Evolutionary conservation across 306 rosid genomes (phyloP), one percentile per base, ranked within the genome.

Genomic region (Corylus heterophylla): DNA sequence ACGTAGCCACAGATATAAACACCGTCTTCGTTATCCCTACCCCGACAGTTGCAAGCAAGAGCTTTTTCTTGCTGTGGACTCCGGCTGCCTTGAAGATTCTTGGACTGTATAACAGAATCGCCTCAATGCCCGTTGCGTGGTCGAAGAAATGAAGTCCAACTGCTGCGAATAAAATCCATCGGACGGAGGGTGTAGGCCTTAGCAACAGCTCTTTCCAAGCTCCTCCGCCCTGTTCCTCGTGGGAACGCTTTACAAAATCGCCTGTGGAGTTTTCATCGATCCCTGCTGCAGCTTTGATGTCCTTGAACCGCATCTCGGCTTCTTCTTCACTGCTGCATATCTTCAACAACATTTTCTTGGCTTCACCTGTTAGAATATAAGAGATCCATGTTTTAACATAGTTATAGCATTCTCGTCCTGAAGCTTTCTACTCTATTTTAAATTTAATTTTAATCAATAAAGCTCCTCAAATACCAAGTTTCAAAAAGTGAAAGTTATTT

Each of bases 91-190:
- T 89, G 49, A 95, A 92, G 22, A 95, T 90, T 81, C 98, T 89
- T 1, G 98, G 98, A 59, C 98, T 77, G 37, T 89, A 95, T 62
- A 95, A 67, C 76, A 95, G 77, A 5, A 92, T 88, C 9, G 98
- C 97, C 74, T 95, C 97, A 18, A 95, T 92, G 2, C 98, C 98
- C 0, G 91, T 83, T 2, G 91, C 90, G 13, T 95, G 98, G 67
- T 95, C 87, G 10, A 91, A 91, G 51, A 95, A 91, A 68, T 95
- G 98, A 27, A 95, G 80, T 7, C 97, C 98, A 8, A 95, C 7
- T 0, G 87, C 96, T 0, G 96, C 91, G 2, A 87, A 71, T 22
- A 95, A 42, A 47, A 92, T 95, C 88, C 93, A 71, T 5, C 96
- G 91, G 12, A 92, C 95, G 1, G 86, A 1, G 3, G 87, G 88